Evolutionary conservation across 768 basidiomycete genomes (phyloP), one percentile per base, ranked within the genome.

Genomic region (Sarcodon sp.): DNA sequence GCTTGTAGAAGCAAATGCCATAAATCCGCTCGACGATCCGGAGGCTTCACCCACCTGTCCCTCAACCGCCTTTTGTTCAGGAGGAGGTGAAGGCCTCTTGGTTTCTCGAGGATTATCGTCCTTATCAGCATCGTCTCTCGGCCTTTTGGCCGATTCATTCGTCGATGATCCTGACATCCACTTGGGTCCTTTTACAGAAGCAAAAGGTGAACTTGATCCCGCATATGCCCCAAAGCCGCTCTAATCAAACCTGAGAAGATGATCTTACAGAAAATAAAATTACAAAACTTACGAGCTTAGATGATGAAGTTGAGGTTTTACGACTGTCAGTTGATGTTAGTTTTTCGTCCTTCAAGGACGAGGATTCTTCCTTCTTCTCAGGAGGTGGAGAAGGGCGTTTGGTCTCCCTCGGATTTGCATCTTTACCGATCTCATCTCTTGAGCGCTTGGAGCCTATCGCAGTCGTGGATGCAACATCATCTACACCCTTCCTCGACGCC

Each of bases 1-100:
- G 48, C 69, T 72, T 9, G 76, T 66, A 2, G 83, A 80, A 10
- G 86, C 85, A 55, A 87, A 89, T 2, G 84, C 81, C 74, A 81
- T 79, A 61, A 89, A 89, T 21, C 86, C 86, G 47, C 75, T 66
- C 83, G 83, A 45, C 21, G 21, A 27, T 27, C 39, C 39, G 15
- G 39, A 41, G 11, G 15, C 7, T 39, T 36, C 9, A 33, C 37
- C 33, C 47, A 51, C 34, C 43, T 35, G 44, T 52, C 52, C 49
- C 47, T 35, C 47, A 33, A 33, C 53, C 16, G 65, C 59, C 15
- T 55, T 47, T 36, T 68, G 65, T 3, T 83, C 79, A 1, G 82
- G 85, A 31, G 84, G 82, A 13, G 85, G 85, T 9, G 84, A 76
- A 3, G 75, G 79, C 50, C 77, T 55, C 51, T 67, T 67, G 48